A percentile compares a stretch with the other conserved stretches of the same genome.
phyloP scores from a whole-genome alignment of 345 rosid genomes.

The Murraya paniculata region DNA sequence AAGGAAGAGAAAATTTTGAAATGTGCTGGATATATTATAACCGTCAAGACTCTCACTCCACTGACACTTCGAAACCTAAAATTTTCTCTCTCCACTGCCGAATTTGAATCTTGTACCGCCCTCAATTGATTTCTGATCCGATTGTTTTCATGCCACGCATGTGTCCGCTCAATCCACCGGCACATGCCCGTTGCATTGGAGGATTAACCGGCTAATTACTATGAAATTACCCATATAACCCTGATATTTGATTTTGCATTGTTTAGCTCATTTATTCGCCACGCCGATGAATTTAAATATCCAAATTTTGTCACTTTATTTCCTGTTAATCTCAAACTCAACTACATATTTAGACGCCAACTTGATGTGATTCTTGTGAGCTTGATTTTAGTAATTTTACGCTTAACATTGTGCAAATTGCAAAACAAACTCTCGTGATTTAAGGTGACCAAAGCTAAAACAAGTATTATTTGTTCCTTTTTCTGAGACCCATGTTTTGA shows the following conservation, averaged over 20 bases:
- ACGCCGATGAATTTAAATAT: neutral
- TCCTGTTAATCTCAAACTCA: neutral
- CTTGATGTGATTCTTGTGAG: neutral
- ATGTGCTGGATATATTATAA: conserved; percentile 1
- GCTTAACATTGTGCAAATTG: neutral
- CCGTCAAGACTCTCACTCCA: neutral
- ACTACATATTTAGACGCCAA: neutral
- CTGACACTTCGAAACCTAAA: no score
- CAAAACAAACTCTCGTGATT: neutral
- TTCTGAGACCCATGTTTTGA: neutral
- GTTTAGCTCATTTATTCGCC: neutral
- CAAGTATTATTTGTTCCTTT: neutral
- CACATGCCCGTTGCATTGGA: conserved; percentile 16
- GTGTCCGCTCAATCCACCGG: conserved; percentile 7
- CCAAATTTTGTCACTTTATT: no score
- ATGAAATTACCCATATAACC: neutral
- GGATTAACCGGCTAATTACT: neutral
- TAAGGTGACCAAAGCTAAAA: neutral
- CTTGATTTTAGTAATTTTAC: neutral
- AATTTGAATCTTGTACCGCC: conserved; percentile 35
- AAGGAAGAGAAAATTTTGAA: conserved; percentile 18
- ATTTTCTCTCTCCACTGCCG: conserved; percentile 1
- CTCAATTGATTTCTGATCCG: neutral
- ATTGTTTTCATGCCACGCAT: conserved; percentile 5
- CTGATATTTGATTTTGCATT: no score